A percentile compares a stretch with the other conserved stretches of the same genome.
Evolutionary conservation across 2,329 filamentous ascomycete species (phyloP).

Genomic region (Lasiodiplodia theobromae): DNA sequence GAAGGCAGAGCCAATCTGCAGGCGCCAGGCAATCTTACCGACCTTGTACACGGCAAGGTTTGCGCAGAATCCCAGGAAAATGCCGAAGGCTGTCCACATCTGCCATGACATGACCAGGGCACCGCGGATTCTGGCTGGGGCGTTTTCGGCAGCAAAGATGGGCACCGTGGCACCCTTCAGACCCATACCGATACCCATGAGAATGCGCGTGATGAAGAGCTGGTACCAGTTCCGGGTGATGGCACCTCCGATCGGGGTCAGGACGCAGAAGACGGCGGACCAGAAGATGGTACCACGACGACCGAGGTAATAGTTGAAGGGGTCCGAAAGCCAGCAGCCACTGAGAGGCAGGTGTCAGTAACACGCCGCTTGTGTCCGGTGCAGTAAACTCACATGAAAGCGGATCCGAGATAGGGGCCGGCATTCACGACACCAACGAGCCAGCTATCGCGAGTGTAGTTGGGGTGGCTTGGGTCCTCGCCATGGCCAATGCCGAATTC

Average conservation of each 20-base stretch:
- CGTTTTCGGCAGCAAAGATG: slow-evolving; percentile 77
- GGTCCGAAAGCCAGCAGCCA: slow-evolving; percentile 77
- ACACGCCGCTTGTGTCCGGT: background rate
- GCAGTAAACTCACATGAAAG: slow-evolving; percentile 54
- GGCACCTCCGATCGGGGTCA: slow-evolving; percentile 55
- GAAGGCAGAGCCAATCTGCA: slow-evolving; percentile 51
- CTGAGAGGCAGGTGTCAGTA: background rate
- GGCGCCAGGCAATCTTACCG: slow-evolving; percentile 47
- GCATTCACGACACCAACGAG: slow-evolving; percentile 68
- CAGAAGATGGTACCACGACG: slow-evolving; percentile 80
- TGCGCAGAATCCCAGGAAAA: slow-evolving; percentile 53
- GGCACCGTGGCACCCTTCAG: slow-evolving; percentile 77
- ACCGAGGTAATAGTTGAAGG: slow-evolving; percentile 73
- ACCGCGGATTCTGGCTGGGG: slow-evolving; percentile 52
- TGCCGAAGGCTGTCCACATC: slow-evolving; percentile 53
- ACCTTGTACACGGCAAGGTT: slow-evolving; percentile 50
- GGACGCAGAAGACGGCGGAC: slow-evolving; percentile 71
- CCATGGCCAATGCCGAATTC: slow-evolving; percentile 57
- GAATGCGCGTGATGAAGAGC: slow-evolving; percentile 72
- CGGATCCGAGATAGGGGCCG: slow-evolving; percentile 70
- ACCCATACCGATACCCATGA: slow-evolving; percentile 80
- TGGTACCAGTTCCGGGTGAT: slow-evolving; percentile 76
- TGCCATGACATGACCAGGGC: slow-evolving; percentile 52
- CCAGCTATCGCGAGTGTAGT: slow-evolving; percentile 50
- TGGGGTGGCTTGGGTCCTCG: slow-evolving; percentile 37